Conservation (phyloP, 148 eudicot species). For the Tetragonia tetragonoides region DNA sequence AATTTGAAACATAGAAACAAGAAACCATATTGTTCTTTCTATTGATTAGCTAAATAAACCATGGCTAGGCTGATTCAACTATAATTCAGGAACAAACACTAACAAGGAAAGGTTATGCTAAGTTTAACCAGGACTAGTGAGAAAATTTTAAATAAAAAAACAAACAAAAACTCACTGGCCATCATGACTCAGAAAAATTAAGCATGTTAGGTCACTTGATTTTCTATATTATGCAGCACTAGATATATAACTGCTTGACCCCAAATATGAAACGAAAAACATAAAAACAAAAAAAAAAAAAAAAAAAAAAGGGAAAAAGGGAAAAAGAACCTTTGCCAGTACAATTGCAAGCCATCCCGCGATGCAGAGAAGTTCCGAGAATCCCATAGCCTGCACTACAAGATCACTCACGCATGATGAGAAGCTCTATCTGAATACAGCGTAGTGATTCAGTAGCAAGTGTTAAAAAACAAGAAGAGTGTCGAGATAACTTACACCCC, state of each 20-base stretch:
- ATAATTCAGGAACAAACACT: too few relatives aligned
- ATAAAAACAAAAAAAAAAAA: background rate
- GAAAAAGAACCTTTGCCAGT: conserved; percentile 47
- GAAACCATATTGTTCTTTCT: background rate
- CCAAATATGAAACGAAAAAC: too few relatives aligned
- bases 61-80: too few relatives aligned
- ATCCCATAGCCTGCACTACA: conserved; percentile 56
- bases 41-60: too few relatives aligned
- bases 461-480: background rate
- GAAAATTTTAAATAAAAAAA: background rate
- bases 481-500: conserved; percentile 38
- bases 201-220: too few relatives aligned
- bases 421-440: background rate
- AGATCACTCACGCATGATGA: conserved; percentile 6
- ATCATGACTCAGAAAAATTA: too few relatives aligned
- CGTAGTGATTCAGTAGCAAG: background rate
- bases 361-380: conserved; percentile 53
- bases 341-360: conserved; percentile 63
- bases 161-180: too few relatives aligned
- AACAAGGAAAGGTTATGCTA: background rate
- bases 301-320: too few relatives aligned
- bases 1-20: background rate
- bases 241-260: too few relatives aligned
- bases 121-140: background rate
- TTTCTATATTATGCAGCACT: too few relatives aligned